phyloP scores from a whole-genome alignment of 83 land plant genomes.

The Larix sibirica region DNA sequence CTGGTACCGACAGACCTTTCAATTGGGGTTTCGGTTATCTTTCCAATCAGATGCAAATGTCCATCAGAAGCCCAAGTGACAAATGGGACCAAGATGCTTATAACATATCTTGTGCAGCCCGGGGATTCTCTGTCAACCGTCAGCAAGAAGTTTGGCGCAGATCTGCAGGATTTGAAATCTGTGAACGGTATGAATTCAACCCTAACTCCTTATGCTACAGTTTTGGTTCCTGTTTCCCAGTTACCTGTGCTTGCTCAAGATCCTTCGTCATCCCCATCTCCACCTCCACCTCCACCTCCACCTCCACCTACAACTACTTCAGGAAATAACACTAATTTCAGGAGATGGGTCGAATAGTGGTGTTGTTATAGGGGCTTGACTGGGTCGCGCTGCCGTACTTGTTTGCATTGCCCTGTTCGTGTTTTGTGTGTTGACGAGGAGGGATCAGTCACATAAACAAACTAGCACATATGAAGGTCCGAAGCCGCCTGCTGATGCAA shows the following conservation, averaged over 20 bases:
- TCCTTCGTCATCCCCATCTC: background rate
- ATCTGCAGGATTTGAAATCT: background rate
- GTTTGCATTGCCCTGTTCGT: background rate
- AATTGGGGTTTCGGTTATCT: constrained; percentile 36
- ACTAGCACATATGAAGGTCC: background rate
- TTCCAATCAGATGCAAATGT: constrained; percentile 85
- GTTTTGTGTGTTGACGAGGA: background rate
- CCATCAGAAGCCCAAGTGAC: constrained; percentile 29
- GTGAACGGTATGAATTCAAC: constrained; percentile 21
- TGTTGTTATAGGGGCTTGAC: constrained; percentile 1
- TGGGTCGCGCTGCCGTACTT: background rate
- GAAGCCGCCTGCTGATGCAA: too few species aligned
- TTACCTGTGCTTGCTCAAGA: constrained; percentile 33
- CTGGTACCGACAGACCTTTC: constrained; percentile 46
- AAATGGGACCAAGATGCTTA: constrained; percentile 23
- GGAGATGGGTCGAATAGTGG: background rate
- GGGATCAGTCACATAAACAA: too few species aligned
- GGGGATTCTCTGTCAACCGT: constrained; percentile 37
- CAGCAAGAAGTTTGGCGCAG: constrained; percentile 33
- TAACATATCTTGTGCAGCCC: constrained; percentile 53
- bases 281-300: too few species aligned
- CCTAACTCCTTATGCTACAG: constrained; percentile 22
- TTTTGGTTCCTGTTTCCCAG: constrained; percentile 44
- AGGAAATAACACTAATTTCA: too few species aligned
- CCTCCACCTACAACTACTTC: too few species aligned